Conservation (phyloP, 306 rosid genomes). For the Cucurbita maxima region DNA sequence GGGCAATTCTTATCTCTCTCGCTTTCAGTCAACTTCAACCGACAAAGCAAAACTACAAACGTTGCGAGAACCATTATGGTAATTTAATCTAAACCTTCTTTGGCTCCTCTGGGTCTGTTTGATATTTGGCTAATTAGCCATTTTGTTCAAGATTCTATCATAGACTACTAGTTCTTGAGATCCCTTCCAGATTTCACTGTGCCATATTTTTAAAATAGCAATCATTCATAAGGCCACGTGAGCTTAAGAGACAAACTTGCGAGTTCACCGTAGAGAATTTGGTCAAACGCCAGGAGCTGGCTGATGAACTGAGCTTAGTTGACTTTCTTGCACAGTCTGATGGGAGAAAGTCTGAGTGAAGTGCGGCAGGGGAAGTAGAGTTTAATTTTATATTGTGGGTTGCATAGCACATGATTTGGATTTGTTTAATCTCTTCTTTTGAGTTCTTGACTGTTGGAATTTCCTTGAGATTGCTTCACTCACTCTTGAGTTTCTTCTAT, state of each 20-base stretch:
- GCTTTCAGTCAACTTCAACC: conserved; percentile 1
- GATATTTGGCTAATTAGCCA: background rate
- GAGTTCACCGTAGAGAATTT: conserved; percentile 10
- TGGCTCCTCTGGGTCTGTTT: background rate
- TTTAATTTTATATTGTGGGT: conserved; percentile 16
- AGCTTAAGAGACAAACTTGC: background rate
- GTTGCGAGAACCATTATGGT: background rate
- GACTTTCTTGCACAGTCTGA: background rate
- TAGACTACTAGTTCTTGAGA: background rate
- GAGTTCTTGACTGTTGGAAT: conserved; percentile 1
- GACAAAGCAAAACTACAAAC: background rate
- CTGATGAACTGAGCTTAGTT: conserved; percentile 6
- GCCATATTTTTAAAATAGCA: background rate
- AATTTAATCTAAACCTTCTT: background rate
- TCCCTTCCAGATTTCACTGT: background rate
- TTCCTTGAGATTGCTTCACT: conserved; percentile 10
- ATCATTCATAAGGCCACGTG: conserved; percentile 29
- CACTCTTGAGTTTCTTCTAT: conserved; percentile 10
- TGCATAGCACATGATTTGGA: conserved; percentile 13
- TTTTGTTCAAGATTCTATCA: background rate
- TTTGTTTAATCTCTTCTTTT: conserved; percentile 5
- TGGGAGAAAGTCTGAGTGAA: conserved; percentile 15
- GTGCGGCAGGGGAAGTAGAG: conserved; percentile 9
- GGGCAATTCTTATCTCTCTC: background rate
- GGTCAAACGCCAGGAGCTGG: conserved; percentile 18